Conservation (phyloP, 2,329 filamentous ascomycete species). For the Pseudogymnoascus sp. region DNA sequence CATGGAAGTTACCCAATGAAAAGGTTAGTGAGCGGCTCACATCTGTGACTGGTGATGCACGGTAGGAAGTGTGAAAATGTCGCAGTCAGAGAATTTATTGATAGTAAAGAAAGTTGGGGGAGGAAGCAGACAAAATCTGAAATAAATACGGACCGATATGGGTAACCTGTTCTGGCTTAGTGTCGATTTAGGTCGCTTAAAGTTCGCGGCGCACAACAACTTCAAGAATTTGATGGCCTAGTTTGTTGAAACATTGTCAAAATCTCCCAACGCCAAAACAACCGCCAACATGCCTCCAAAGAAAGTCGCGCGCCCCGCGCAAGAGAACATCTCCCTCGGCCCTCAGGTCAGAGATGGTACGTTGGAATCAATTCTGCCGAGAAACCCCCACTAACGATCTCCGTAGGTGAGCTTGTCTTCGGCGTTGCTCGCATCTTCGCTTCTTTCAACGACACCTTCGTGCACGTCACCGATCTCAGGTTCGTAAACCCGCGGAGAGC, state of each 20-base stretch:
- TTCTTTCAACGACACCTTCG: constrained; percentile 64
- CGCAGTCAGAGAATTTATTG: constrained; percentile 2
- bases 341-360: constrained; percentile 93
- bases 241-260: constrained; percentile 9
- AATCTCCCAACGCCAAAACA: constrained; percentile 22
- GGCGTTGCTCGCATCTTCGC: constrained; percentile 75
- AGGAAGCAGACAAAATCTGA: constrained; percentile 5
- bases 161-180: neutral
- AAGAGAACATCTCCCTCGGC: constrained; percentile 98
- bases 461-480: constrained; percentile 99
- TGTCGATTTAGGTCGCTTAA: neutral
- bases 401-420: constrained; percentile 65
- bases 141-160: constrained; percentile 8
- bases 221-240: neutral
- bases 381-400: constrained; percentile 12
- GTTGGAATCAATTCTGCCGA: constrained; percentile 27
- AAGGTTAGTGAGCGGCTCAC: constrained; percentile 6
- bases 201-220: constrained; percentile 9
- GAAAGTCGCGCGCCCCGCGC: constrained; percentile 73
- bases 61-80: neutral
- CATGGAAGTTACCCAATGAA: constrained; percentile 4
- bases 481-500: constrained; percentile 41
- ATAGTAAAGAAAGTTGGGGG: constrained; percentile 1
- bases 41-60: neutral
- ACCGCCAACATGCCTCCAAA: constrained; percentile 81